Evolutionary conservation across 495 filamentous ascomycete genomes (phyloP), one percentile per base, ranked within the genome.

Genomic region (Xylaria curta): DNA sequence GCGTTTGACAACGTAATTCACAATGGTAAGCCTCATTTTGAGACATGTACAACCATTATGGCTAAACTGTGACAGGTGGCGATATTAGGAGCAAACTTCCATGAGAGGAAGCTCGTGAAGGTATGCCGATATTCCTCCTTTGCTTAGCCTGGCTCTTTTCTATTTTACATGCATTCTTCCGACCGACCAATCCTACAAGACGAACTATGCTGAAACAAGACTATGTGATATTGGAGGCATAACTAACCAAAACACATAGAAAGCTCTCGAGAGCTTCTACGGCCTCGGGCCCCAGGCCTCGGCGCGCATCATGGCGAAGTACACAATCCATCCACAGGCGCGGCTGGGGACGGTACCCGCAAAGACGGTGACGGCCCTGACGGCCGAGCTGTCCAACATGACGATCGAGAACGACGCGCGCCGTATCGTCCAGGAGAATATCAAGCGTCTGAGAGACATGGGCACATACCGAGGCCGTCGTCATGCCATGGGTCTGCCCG

Each of bases 341-440:
- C 89, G 89, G 78, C 85, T 98, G 66, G 90, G 91, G 78, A 84
- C 87, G 3, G 83, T 99, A 12, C 83, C 85, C 64, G 88, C 88
- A 70, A 89, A 92, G 78, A 92, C 92, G 71, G 83, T 97, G 71
- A 88, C 91, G 24, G 91, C 92, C 60, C 85, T 99, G 67, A 93
- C 89, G n/a, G 89, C 90, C 53, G 92, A 94, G 76, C 85, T 99
- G 49, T 93, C 95, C 8, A 90, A 89, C 13, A 94, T 99, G 94
- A 97, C 91, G 53, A 94, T 97, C 72, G 97, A 98, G 80, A 97
- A 93, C 76, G 95, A 99, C 74, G 85, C 97, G 70, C 84, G 89
- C 78, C 86, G 91, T 79, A 85, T 93, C 65, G 75, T 97, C 51
- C 82, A 89, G 74, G 94, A 97, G 40, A 93, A 98, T 77, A 97